Percentiles rank a stretch among this genome's conserved stretches.
Conservation (phyloP, 1,284 basidiomycete genomes). For the Ceratobasidium sp. region DNA sequence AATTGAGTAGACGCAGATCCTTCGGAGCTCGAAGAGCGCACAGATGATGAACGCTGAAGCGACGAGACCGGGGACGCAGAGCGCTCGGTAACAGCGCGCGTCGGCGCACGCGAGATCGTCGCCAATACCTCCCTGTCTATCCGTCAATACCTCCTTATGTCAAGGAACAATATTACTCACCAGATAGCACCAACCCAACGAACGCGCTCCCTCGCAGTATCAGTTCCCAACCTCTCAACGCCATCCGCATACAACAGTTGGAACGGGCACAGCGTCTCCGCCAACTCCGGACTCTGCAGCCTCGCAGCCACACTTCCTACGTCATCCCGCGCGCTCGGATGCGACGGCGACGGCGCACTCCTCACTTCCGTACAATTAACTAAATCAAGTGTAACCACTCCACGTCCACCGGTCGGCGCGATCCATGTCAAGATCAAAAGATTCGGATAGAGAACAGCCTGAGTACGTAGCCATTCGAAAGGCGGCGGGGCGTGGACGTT, state of each 20-base stretch:
- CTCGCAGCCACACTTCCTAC: constrained; percentile 84
- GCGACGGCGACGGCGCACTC: constrained; percentile 80
- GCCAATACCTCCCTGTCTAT: constrained; percentile 74
- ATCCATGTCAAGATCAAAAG: constrained; percentile 87
- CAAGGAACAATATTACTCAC: constrained; percentile 62
- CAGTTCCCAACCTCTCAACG: constrained; percentile 84
- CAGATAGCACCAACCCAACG: constrained; percentile 90
- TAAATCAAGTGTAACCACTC: constrained; percentile 84
- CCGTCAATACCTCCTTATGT: constrained; percentile 29
- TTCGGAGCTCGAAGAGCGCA: constrained; percentile 72
- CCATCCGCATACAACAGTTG: constrained; percentile 89
- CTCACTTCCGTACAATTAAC: constrained; percentile 86
- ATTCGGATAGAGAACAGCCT: constrained; percentile 83
- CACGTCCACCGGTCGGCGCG: constrained; percentile 79
- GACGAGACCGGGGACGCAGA: constrained; percentile 53
- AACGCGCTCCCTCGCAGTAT: constrained; percentile 84
- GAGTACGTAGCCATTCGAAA: constrained; percentile 86
- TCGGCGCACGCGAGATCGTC: constrained; percentile 58
- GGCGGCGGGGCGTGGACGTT: constrained; percentile 83
- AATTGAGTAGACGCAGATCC: constrained; percentile 79
- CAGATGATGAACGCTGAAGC: constrained; percentile 70
- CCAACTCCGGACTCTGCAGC: constrained; percentile 67
- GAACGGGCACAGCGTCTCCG: constrained; percentile 85
- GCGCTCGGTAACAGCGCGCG: constrained; percentile 63
- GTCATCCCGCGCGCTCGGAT: constrained; percentile 82